Evolutionary conservation across 768 basidiomycete species (phyloP).

Genomic region (Xerocomellus intermedius): DNA sequence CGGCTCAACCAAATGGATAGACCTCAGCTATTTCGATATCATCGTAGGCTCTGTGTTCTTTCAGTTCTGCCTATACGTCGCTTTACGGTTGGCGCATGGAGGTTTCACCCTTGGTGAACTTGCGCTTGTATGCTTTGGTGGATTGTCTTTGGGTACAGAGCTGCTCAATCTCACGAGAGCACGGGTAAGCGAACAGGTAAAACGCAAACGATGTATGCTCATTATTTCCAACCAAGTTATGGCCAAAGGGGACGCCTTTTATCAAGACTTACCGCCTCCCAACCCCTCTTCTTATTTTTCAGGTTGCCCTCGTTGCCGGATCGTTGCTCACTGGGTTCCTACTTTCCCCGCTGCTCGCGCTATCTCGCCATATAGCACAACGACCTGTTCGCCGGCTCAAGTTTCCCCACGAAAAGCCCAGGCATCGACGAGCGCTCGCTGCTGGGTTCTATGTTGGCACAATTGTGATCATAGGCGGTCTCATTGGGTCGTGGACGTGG

Average conservation of each 20-base stretch:
- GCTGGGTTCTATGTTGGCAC: conserved; percentile 80
- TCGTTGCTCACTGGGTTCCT: conserved; percentile 91
- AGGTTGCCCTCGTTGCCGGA: conserved; percentile 89
- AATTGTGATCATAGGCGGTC: conserved; percentile 70
- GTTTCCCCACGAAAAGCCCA: conserved; percentile 77
- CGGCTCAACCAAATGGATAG: conserved; percentile 39
- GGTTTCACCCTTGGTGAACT: conserved; percentile 96
- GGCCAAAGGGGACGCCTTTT: conserved; percentile 74
- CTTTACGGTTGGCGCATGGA: conserved; percentile 86
- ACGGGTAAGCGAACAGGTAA: conserved; percentile 48
- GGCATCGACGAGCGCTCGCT: conserved; percentile 81
- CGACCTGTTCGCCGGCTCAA: conserved; percentile 79
- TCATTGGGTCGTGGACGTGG: conserved; percentile 90
- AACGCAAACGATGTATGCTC: not conserved
- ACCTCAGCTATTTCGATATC: conserved; percentile 76
- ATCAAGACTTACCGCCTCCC: conserved; percentile 92
- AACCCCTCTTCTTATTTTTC: conserved; percentile 88
- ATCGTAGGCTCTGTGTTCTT: conserved; percentile 74
- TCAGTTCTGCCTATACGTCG: conserved; percentile 88
- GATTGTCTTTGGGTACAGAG: conserved; percentile 84
- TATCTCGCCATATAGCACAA: conserved; percentile 90
- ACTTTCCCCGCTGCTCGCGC: conserved; percentile 87
- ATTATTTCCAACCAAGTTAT: conserved; percentile 50
- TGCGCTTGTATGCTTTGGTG: conserved; percentile 84
- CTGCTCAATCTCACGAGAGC: conserved; percentile 81